A percentile compares a stretch with the other conserved stretches of the same genome.
Evolutionary conservation across 2,329 filamentous ascomycete genomes (phyloP).

Genomic region (Talaromyces sp.): DNA sequence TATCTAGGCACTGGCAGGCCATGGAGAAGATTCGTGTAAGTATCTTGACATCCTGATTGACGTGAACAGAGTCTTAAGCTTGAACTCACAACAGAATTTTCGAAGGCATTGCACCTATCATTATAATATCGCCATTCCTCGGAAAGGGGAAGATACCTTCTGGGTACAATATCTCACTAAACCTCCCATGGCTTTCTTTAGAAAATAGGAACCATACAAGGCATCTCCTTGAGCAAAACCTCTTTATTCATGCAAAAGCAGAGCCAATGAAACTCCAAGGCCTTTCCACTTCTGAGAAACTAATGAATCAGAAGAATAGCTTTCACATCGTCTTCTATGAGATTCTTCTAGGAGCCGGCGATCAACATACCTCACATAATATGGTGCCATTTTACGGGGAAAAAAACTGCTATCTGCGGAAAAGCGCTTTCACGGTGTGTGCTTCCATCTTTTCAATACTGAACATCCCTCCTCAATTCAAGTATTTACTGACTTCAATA

Average conservation of each 20-base stretch:
- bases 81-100: not conserved
- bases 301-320: not conserved
- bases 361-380: not conserved
- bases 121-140: not conserved
- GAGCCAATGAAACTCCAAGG: not conserved
- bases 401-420: not conserved
- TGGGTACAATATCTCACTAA: not conserved
- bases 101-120: not conserved
- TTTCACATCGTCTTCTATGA: not conserved
- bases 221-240: not conserved
- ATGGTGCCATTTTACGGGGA: not conserved
- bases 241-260: not conserved
- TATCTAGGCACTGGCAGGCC: not conserved
- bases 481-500: not conserved
- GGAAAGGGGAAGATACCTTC: not conserved
- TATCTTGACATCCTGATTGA: not conserved
- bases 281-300: not conserved
- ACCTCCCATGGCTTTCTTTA: not conserved
- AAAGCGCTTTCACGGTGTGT: not conserved
- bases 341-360: not conserved
- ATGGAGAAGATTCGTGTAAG: not conserved
- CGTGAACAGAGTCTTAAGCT: not conserved
- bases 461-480: not conserved
- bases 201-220: not conserved
- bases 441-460: not conserved